Evolutionary conservation across 257 asterid species (phyloP).

Genomic region (Solanum ahanhuiri): DNA sequence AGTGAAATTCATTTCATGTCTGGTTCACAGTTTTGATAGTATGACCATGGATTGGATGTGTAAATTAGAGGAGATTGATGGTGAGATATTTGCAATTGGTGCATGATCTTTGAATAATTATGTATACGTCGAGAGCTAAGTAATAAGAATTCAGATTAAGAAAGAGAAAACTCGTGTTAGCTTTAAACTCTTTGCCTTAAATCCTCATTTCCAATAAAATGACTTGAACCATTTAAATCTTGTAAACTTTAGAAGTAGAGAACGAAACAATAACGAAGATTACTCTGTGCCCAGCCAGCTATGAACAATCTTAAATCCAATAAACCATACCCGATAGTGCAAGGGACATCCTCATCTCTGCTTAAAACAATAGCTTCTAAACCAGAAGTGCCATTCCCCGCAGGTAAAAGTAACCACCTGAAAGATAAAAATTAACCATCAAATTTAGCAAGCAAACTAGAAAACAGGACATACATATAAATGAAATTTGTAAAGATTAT

Average conservation of each 20-base stretch:
- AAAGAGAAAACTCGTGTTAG: neutral
- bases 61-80: neutral
- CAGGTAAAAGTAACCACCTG: conserved; percentile 72
- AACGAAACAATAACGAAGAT: neutral
- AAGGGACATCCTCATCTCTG: conserved; percentile 59
- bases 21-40: neutral
- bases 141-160: neutral
- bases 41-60: neutral
- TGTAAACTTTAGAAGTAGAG: neutral
- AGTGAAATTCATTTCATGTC: neutral
- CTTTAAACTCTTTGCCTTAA: neutral
- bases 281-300: neutral
- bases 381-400: conserved; percentile 40
- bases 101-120: neutral
- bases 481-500: neutral
- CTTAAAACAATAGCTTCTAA: conserved; percentile 59
- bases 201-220: neutral
- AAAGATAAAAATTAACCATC: neutral
- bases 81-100: neutral
- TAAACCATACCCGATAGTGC: conserved; percentile 48
- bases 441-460: neutral
- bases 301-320: neutral
- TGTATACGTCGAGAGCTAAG: neutral
- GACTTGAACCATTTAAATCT: neutral
- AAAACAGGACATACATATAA: neutral